A percentile compares a stretch with the other conserved stretches of the same genome.
Conservation (phyloP, 2,329 filamentous ascomycete genomes). For the Clonostachys rosea region DNA sequence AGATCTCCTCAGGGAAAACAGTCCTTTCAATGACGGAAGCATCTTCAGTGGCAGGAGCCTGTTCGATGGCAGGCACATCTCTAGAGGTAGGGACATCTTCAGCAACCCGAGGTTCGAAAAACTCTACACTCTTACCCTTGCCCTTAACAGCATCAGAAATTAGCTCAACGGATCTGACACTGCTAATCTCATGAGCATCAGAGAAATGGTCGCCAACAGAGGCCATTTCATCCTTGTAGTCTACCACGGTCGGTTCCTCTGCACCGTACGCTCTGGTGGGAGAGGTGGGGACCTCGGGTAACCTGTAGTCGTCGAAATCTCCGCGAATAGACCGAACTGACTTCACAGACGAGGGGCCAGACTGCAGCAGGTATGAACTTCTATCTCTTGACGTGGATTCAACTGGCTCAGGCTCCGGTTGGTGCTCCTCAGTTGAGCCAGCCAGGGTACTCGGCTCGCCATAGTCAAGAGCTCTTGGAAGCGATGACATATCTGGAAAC, state of each 20-base stretch:
- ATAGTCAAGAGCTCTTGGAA: constrained; percentile 2
- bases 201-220: constrained; percentile 29
- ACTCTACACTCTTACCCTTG: background rate
- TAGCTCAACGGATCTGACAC: background rate
- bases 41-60: background rate
- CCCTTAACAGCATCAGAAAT: background rate
- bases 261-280: constrained; percentile 11
- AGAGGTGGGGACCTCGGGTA: constrained; percentile 11
- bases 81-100: no score
- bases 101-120: no score
- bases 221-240: constrained; percentile 19
- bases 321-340: constrained; percentile 16
- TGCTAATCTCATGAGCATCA: constrained; percentile 20
- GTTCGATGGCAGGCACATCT: no score
- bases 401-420: constrained; percentile 27
- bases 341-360: constrained; percentile 26
- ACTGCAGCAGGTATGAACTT: constrained; percentile 34
- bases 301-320: constrained; percentile 9
- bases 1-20: background rate
- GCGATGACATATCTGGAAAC: constrained; percentile 10
- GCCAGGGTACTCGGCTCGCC: background rate
- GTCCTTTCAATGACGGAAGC: background rate
- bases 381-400: constrained; percentile 35
- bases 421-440: constrained; percentile 1
- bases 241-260: constrained; percentile 6